These are phyloP conservation scores for Puya raimondii DNA, from an alignment of 176 grass and related monocot genomes.

Conservation along the genomic window DNA sequence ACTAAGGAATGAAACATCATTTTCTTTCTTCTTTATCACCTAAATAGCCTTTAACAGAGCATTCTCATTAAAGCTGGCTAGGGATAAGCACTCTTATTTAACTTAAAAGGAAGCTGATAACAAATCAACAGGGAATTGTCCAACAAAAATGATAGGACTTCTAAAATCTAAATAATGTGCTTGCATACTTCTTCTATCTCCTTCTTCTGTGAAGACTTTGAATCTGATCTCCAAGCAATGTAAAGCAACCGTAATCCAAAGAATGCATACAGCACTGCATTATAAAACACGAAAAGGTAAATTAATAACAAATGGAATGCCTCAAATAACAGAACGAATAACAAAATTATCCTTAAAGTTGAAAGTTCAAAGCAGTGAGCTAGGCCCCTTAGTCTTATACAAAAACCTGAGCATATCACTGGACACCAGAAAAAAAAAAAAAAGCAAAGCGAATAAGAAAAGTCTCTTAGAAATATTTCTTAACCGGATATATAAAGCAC, in stretches of 20 bases:
- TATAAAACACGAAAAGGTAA: constrained; percentile 14
- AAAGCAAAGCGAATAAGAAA: neutral
- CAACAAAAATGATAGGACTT: constrained; percentile 11
- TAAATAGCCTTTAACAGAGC: neutral
- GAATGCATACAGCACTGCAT: constrained; percentile 63
- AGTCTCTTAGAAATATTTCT: too few species aligned
- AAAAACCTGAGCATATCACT: too few species aligned
- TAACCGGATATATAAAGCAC: too few species aligned
- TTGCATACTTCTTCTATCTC: constrained; percentile 89
- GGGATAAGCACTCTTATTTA: neutral
- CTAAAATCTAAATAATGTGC: too few species aligned
- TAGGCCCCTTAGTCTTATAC: too few species aligned
- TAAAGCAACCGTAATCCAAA: constrained; percentile 85
- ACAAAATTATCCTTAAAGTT: neutral
- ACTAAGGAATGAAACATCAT: too few species aligned
- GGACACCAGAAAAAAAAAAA: neutral
- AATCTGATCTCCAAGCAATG: constrained; percentile 93
- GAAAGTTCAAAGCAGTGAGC: too few species aligned
- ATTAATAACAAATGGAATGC: constrained; percentile 12
- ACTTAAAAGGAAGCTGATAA: neutral
- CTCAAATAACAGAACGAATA: neutral
- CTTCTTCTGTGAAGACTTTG: constrained; percentile 81
- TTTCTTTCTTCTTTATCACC: too few species aligned
- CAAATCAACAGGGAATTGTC: neutral
- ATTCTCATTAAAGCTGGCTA: neutral